Evolutionary conservation across 2,329 filamentous ascomycete species (phyloP), one percentile per base, ranked within the genome.

Genomic region (Xylaria sp.): DNA sequence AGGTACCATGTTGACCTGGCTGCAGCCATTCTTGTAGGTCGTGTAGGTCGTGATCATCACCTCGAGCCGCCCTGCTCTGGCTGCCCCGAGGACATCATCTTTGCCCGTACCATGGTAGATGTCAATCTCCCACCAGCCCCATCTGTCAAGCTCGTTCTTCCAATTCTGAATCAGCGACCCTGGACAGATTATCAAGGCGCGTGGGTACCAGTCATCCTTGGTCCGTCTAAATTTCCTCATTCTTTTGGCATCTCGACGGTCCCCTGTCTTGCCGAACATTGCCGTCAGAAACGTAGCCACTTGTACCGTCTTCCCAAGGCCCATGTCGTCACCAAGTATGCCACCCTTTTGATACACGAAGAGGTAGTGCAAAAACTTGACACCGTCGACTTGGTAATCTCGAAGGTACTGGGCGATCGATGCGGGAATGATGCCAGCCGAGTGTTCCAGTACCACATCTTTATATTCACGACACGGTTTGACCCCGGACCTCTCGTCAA

Each of bases 271-370:
- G 7, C 94, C 94, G 69, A 96, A 99, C 0, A 92, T 92, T 1
- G 87, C 91, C 0, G 91, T 90, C 19, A 99, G 77, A 61, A 99
- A 97, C 0, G 92, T 90, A 52, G 92, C 94, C 21, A 99, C 91
- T 71, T 99, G 94, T 2, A 99, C 91, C 0, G 94, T 99, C 73
- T 99, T 99, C 0, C 94, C 94, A 26, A 99, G 74, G 18, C 94
- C 94, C 94, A 99, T 99, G 66, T 99, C 94, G 68, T 99, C 94
- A 2, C 93, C 92, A 0, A 99, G 79, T 19, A 99, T 90, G 1
- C 90, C 91, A 1, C 94, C 94, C 63, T 88, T 88, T 67, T 99
- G 94, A 61, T 91, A 93, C 3, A 97, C 88, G 68, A 97, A 97
- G 19, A 90, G 82, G 55, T 90, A 84, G 69, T 97, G 92, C 7